Evolutionary conservation across 208 protist genomes (phyloP), one percentile per base, ranked within the genome.

Genomic region (Angomonas ambiguus): DNA sequence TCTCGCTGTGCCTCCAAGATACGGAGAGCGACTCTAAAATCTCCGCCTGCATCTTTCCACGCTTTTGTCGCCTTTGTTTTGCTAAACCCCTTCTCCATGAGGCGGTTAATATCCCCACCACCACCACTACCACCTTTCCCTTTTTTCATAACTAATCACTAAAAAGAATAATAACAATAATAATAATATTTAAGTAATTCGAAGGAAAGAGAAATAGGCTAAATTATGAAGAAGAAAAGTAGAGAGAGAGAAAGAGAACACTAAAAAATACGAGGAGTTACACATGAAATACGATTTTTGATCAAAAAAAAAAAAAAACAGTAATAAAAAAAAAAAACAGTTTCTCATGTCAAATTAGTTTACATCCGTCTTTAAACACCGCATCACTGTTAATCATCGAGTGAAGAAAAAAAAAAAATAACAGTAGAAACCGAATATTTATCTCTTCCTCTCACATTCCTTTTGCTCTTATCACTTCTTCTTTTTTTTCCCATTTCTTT

Each of bases 21-120:
- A 22, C 59, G 62, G n/a, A 87, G 35, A 0, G 87, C 83, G 0
- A 83, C 30, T 6, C 79, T 32, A 31, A 66, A 69, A 57, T 89
- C 81, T 34, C 81, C 80, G 20, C 81, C 81, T 0, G 82, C 71
- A 42, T 93, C 87, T 56, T 89, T 90, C 27, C 90, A 63, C 0
- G 87, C 87, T 57, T 88, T 65, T 0, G 49, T 51, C 0, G 79
- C 76, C 71, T 86, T 90, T 5, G 74, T 78, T 49, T 87, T 91
- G 42, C 82, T 77, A 49, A 71, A 88, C 13, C 83, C 83, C 27
- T 68, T 67, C 0, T 65, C 70, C 48, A 74, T 71, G n/a, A 93
- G 51, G 28, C 71, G 68, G 20, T n/a, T n/a, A n/a, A n/a, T n/a
- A n/a, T 6, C 32, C 51, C 30, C 75, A 22, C 0, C 49, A 0